phyloP scores from a whole-genome alignment of 140 eudicot species.

The Bidens hawaiensis region DNA sequence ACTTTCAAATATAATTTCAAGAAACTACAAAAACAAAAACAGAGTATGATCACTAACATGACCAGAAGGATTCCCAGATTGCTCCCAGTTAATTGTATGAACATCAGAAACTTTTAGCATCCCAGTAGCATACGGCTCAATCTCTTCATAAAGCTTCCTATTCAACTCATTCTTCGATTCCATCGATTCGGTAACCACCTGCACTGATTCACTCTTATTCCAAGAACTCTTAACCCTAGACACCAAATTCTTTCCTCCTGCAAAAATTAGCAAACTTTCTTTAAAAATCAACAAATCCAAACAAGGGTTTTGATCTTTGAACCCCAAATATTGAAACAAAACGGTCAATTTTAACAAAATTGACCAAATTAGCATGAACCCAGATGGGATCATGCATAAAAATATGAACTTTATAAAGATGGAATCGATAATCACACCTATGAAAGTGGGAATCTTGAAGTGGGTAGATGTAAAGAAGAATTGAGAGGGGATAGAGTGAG shows the following conservation, averaged over 20 bases:
- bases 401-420: conserved; percentile 10
- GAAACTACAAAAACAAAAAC: background rate
- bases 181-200: conserved; percentile 30
- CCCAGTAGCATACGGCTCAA: conserved; percentile 89
- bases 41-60: conserved; percentile 54
- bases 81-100: conserved; percentile 92
- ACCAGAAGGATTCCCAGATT: conserved; percentile 96
- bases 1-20: too few species aligned
- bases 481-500: conserved; percentile 12
- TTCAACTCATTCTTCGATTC: conserved; percentile 41
- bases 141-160: conserved; percentile 54
- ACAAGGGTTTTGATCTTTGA: background rate
- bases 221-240: conserved; percentile 25
- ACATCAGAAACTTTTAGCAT: conserved; percentile 89
- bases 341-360: background rate
- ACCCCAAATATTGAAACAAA: conserved; percentile 4
- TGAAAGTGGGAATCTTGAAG: conserved; percentile 17
- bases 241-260: conserved; percentile 47
- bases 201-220: conserved; percentile 29
- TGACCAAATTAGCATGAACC: conserved; percentile 11
- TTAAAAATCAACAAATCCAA: conserved; percentile 2
- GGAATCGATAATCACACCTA: conserved; percentile 37
- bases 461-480: conserved; percentile 19
- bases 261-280: conserved; percentile 4
- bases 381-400: conserved; percentile 1